Evolutionary conservation across 352 stramenopile species (phyloP).

Genomic region (Plasmopara muralis): DNA sequence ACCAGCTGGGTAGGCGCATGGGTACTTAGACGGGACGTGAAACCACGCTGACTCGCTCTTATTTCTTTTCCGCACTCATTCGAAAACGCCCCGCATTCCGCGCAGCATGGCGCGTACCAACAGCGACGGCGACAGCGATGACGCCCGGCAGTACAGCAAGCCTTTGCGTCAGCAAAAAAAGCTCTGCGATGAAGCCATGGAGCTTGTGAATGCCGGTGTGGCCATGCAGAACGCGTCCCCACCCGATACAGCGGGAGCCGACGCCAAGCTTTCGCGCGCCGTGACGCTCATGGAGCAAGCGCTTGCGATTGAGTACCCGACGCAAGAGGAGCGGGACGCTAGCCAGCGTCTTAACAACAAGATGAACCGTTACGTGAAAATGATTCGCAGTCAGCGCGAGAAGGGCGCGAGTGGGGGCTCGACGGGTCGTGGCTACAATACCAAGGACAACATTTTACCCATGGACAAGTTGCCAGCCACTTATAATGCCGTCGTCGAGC

Average conservation of each 20-base stretch:
- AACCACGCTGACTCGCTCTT: constrained; percentile 14
- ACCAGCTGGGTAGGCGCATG: constrained; percentile 26
- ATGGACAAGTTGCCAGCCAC: constrained; percentile 49
- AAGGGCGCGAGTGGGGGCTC: constrained; percentile 28
- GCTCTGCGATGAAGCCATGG: constrained; percentile 71
- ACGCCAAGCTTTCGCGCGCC: constrained; percentile 52
- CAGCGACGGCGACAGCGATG: constrained; percentile 56
- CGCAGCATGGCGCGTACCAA: constrained; percentile 34
- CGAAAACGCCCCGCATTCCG: constrained; percentile 25
- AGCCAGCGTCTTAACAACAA: constrained; percentile 64
- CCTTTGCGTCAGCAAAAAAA: constrained; percentile 64
- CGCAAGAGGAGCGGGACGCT: constrained; percentile 58
- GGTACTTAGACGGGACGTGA: too few relatives aligned
- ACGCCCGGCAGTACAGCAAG: constrained; percentile 51
- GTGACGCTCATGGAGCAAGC: constrained; percentile 71
- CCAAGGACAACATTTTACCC: constrained; percentile 70
- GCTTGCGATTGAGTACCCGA: constrained; percentile 62
- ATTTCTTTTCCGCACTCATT: constrained; percentile 15
- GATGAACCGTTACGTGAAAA: constrained; percentile 83
- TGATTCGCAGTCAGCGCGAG: constrained; percentile 72
- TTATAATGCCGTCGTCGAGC: constrained; percentile 52
- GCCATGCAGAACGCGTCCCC: constrained; percentile 60
- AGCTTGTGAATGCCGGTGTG: constrained; percentile 66
- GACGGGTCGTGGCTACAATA: constrained; percentile 18
- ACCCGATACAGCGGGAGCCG: constrained; percentile 40